Conservation (phyloP, 1,284 basidiomycete species). For the Marasmius sp. region DNA sequence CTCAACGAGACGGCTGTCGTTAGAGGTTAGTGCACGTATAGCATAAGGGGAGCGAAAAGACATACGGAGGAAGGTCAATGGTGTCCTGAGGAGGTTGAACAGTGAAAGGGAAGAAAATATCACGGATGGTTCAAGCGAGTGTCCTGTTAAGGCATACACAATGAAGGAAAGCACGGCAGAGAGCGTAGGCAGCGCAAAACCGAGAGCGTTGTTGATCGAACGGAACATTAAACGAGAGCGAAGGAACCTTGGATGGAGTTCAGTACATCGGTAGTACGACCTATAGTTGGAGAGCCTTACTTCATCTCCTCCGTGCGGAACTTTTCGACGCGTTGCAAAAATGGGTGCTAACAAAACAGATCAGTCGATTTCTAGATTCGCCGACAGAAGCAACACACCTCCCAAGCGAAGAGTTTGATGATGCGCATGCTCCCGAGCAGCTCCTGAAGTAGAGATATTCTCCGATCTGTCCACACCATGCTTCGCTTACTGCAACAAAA, state of each 20-base stretch:
- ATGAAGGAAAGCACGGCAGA: neutral
- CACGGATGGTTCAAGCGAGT: neutral
- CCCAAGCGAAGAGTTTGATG: constrained; percentile 6
- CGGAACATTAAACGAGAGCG: constrained; percentile 5
- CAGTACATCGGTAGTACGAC: neutral
- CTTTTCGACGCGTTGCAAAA: constrained; percentile 3
- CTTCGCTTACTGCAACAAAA: constrained; percentile 3
- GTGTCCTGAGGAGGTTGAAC: neutral
- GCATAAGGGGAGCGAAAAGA: neutral
- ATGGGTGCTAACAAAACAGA: neutral
- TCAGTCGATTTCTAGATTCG: neutral
- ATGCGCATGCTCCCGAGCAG: constrained; percentile 3
- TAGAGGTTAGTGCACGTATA: neutral
- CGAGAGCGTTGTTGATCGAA: constrained; percentile 5
- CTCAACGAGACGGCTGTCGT: neutral
- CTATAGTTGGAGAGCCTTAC: neutral
- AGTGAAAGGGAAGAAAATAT: constrained; percentile 7
- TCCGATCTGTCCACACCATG: constrained; percentile 6
- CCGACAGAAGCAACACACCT: neutral
- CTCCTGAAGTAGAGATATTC: constrained; percentile 3
- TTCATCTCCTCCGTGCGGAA: constrained; percentile 5
- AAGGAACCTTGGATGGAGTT: neutral
- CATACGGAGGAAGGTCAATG: neutral
- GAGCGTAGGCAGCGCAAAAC: constrained; percentile 1
- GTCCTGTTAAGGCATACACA: neutral